Evolutionary conservation across 2,329 filamentous ascomycete species (phyloP).

Genomic region (Berkeleyomyces rouxiae): DNA sequence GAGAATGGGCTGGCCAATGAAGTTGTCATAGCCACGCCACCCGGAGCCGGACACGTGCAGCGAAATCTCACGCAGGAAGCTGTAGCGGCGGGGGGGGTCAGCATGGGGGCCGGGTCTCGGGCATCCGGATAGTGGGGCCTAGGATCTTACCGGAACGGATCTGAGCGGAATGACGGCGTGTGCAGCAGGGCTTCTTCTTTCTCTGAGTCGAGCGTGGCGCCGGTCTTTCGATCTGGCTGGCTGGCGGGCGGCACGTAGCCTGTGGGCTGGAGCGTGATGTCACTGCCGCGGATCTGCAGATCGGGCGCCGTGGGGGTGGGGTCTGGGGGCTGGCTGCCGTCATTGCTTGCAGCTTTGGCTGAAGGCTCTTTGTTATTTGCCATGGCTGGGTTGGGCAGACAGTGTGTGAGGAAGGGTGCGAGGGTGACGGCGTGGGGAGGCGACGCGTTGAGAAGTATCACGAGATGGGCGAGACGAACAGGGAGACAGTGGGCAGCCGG

Average conservation of each 20-base stretch:
- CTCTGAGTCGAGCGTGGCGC: constrained; percentile 23
- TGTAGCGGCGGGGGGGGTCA: constrained; percentile 20
- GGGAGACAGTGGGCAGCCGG: neutral
- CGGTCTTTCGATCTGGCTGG: constrained; percentile 18
- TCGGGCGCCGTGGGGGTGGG: constrained; percentile 46
- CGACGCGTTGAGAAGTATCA: too few species aligned
- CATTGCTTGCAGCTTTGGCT: neutral
- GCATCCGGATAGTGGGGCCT: neutral
- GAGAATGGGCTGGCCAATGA: constrained; percentile 84
- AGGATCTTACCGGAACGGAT: constrained; percentile 37
- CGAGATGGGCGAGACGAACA: neutral
- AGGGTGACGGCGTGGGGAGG: neutral
- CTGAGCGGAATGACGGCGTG: constrained; percentile 70
- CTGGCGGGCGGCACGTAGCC: constrained; percentile 41
- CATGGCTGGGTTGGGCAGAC: neutral
- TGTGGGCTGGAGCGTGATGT: constrained; percentile 58
- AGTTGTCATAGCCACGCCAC: constrained; percentile 85
- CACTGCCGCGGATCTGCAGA: constrained; percentile 57
- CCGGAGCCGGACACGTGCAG: constrained; percentile 83
- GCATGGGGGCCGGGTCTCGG: neutral
- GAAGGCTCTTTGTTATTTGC: neutral
- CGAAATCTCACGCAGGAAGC: constrained; percentile 85
- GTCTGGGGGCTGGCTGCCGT: neutral
- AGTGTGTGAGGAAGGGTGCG: too few species aligned
- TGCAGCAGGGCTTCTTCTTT: constrained; percentile 59